Base-by-base conservation (phyloP, 768 basidiomycete species). In the Boletus rubescentipes region DNA sequence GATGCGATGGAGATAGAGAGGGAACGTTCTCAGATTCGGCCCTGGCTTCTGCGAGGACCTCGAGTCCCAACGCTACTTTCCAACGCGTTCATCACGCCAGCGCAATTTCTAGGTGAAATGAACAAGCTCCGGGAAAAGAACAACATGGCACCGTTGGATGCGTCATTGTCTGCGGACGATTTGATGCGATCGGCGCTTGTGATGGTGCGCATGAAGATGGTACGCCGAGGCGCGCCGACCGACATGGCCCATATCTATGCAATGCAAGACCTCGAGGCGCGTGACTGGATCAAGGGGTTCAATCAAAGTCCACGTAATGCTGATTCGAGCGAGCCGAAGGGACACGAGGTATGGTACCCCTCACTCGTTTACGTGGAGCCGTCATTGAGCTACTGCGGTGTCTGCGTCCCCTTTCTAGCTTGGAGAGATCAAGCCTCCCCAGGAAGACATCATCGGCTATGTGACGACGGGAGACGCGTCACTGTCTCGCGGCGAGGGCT, bases 381-480 rank as follows among this genome's bases (percentile, higher is more conserved):
- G 20, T 29, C 14, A 18, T 49, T 9, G 50, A 5, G 3, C n/a
- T 9, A 18, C 5, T 5, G 18, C 62, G 12, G 20, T 26, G 1
- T 40, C 38, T 20, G 26, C 26, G 7, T 36, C 44, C 31, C 16
- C 45, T 46, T 57, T 52, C 34, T 46, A 87, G 85, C 63, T 84
- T 4, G 77, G 77, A 12, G 73, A 77, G 54, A 57, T 68, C 7
- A 67, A 71, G 8, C 76, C 84, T 6, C 61, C 73, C 2, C 64
- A 75, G 43, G 66, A 73, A 4, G 65, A 71, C 4, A 77, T 90
- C 23, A 82, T 96, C 48, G 95, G 96, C 1, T 91, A 89, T 62
- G 78, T 93, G 18, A 92, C 93, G 0, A 86, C 89, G 3, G 95
- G 94, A 0, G 85, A 85, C 55, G 88, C 81, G 66, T 95, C 94